Base-by-base conservation (phyloP, 2,329 filamentous ascomycete species). In the Pseudogymnoascus sp. region DNA sequence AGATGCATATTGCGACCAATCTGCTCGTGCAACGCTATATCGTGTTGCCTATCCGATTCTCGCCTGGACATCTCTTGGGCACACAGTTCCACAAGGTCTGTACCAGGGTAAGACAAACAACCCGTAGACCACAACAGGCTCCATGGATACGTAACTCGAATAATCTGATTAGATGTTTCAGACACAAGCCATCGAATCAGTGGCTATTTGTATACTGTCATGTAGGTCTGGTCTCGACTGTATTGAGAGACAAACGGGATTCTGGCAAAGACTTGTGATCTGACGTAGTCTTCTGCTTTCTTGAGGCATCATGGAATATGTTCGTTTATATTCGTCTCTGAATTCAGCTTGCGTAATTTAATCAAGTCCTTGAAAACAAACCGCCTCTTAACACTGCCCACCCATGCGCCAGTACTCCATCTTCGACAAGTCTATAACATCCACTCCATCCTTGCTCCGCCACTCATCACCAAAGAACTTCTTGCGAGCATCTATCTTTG, bases 361-460 rank as follows among this genome's bases (percentile, higher is more conserved):
- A 51, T 51, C 12, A 51, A n/a, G 45, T 29, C 21, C 26, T 10
- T n/a, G 21, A 29, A 45, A 51, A n/a, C 45, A 51, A 54, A 7
- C 7, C 47, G 8, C 8, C 31, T n/a, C 40, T 45, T 34, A 68
- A 65, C 66, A 67, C 42, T 66, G 64, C 21, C 67, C 67, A 62
- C 67, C 67, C 62, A 68, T 66, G n/a, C 66, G 66, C 67, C 67
- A 68, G 57, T 68, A 67, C 29, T 68, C 66, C 59, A 67, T 62
- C 5, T 37, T 57, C 45, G 64, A 64, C 40, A 68, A 62, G 62
- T 67, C 64, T 36, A 64, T 36, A 63, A 68, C 51, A 54, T 67
- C 66, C 23, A 68, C 57, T 6, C 40, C 45, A 60, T 66, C 47
- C 12, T 66, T 65, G 7, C 21, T 12, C 40, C 42, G 39, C 64